A percentile compares a stretch with the other conserved stretches of the same genome.
Evolutionary conservation across 208 protist species (phyloP).

Genomic region (Endotrypanum monterogeii): DNA sequence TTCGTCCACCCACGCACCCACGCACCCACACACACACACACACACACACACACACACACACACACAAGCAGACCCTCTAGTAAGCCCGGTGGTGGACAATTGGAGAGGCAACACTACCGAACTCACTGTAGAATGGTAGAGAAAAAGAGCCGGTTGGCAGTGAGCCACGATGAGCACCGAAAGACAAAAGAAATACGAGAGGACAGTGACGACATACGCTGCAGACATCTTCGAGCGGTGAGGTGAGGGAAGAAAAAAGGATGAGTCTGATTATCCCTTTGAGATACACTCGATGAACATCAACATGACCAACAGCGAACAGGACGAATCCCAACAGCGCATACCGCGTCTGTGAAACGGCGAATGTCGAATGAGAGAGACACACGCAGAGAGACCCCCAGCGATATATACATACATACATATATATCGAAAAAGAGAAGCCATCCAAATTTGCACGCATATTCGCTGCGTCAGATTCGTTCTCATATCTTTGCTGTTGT

Average conservation of each 20-base stretch:
- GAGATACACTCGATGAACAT: not conserved
- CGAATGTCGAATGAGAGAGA: not conserved
- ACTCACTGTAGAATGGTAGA: not conserved
- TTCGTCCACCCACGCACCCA: not conserved
- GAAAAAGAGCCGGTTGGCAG: not conserved
- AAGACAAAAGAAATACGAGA: too few species aligned
- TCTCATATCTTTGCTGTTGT: too few species aligned
- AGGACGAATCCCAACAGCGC: not conserved
- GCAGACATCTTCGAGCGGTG: not conserved
- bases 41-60: not conserved
- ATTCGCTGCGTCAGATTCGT: too few species aligned
- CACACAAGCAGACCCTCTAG: not conserved
- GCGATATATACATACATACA: not conserved
- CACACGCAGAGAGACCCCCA: too few species aligned
- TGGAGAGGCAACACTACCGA: not conserved
- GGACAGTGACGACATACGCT: not conserved
- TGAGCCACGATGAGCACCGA: not conserved
- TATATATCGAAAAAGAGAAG: not conserved
- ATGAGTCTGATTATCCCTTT: not conserved
- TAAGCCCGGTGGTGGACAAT: too few species aligned
- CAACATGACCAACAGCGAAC: not conserved
- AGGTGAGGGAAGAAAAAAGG: not conserved
- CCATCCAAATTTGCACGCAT: too few species aligned
- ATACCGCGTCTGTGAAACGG: not conserved
- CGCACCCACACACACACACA: slow-evolving; percentile 10